Evolutionary conservation across 2,329 filamentous ascomycete species (phyloP), one percentile per base, ranked within the genome.

Genomic region (Aureobasidium sp.): DNA sequence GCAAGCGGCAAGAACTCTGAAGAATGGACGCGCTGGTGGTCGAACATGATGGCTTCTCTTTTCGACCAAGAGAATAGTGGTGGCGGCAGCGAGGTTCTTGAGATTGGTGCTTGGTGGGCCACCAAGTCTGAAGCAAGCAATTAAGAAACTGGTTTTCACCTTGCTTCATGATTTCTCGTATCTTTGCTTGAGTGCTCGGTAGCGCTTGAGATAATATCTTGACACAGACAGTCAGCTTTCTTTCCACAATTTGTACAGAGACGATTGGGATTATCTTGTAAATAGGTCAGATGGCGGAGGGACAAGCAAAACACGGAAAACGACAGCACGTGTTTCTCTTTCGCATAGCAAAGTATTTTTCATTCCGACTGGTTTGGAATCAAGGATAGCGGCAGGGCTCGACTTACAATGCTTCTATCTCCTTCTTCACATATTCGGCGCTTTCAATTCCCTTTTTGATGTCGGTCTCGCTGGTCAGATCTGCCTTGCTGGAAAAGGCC

Each of bases 191-290:
- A 96, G 72, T 22, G 88, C 83, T 61, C 91, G 84, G 73, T 96
- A 96, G 67, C 87, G 81, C 75, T 94, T 95, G 63, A 96, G 76
- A 73, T 93, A 95, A 70, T 95, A 94, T 67, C 88, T 94, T 67
- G 6, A 22, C 57, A 62, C 58, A 14, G 40, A 42, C 16, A 41
- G 35, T 24, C 10, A 21, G 8, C 6, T 30, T 32, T 30, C 11
- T 32, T 27, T 40, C 27, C 34, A 41, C 34, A 50, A 12, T 4
- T 40, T 3, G 37, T 10, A 12, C 11, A 17, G 17, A 25, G 10
- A 12, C n/a, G 12, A n/a, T 25, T n/a, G 6, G 22, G 12, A 21
- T 10, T 30, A 40, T 8, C 12, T 32, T 24, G 37, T 22, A 22
- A 25, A 30, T 19, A 45, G 3, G 5, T 22, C n/a, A n/a, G n/a